These are phyloP conservation scores for Helotiales sp. DNA, from an alignment of 2,329 filamentous ascomycete genomes.

Conservation along the genomic window DNA sequence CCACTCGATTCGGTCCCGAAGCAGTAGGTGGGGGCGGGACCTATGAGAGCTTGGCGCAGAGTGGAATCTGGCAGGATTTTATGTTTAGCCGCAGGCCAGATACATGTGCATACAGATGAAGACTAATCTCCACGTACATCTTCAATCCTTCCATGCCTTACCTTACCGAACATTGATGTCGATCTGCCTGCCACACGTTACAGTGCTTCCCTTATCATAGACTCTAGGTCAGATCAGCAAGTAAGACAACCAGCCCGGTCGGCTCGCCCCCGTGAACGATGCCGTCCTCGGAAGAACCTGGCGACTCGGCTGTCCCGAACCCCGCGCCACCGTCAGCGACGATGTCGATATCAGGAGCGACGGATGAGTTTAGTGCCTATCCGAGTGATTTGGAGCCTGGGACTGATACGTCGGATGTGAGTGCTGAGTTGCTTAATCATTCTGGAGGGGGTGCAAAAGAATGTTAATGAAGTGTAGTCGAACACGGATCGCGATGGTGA, in stretches of 20 bases:
- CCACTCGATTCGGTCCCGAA: background rate
- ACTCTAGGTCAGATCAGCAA: too few species aligned
- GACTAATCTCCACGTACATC: background rate
- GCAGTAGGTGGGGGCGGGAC: background rate
- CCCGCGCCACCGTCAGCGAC: background rate
- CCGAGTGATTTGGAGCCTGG: constrained; percentile 21
- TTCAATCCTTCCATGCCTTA: background rate
- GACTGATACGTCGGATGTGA: constrained; percentile 24
- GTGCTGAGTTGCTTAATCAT: background rate
- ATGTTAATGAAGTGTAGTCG: constrained; percentile 9
- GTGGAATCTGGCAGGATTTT: background rate
- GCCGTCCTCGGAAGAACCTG: background rate
- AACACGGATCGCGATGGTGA: constrained; percentile 19
- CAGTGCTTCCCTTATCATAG: too few species aligned
- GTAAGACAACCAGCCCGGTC: too few species aligned
- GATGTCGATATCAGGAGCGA: background rate
- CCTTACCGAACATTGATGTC: background rate
- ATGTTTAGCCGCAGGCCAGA: background rate
- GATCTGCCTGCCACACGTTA: background rate
- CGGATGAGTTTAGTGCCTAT: constrained; percentile 6
- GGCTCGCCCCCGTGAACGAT: background rate
- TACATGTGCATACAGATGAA: background rate
- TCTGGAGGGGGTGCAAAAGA: background rate
- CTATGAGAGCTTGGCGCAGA: background rate
- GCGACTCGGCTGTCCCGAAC: background rate